These are phyloP conservation scores for Phytomonas francai DNA, from an alignment of 208 protist species.

Conservation along the genomic window DNA sequence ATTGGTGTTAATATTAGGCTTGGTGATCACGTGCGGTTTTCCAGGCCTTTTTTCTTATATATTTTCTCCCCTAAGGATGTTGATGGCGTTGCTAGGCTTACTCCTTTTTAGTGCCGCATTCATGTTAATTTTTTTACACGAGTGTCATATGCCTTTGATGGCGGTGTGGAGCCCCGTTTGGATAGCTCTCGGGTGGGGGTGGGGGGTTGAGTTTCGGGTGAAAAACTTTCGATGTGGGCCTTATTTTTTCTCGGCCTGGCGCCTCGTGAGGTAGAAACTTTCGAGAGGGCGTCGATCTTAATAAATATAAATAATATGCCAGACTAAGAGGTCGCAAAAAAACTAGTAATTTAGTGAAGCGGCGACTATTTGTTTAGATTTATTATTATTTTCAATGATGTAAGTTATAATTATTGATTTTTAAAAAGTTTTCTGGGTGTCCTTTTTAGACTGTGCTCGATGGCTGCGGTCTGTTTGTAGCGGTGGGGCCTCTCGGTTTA, in stretches of 20 bases:
- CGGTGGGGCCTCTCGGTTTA: neutral
- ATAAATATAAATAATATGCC: neutral
- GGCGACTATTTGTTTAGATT: neutral
- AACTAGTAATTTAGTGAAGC: no score
- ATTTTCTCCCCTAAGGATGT: no score
- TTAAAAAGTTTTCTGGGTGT: neutral
- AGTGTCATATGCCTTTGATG: no score
- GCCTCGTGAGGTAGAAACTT: neutral
- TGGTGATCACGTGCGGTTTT: no score
- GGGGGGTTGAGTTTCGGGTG: neutral
- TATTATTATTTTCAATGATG: neutral
- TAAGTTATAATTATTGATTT: constrained; percentile 5
- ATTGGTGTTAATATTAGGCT: no score
- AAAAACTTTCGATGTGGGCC: neutral
- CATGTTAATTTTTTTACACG: no score
- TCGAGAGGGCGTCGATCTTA: neutral
- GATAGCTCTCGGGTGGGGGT: no score
- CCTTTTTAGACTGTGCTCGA: neutral
- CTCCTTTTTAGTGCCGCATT: no score
- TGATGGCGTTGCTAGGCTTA: no score
- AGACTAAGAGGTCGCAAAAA: no score
- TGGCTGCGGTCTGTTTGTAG: neutral
- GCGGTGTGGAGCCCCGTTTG: no score
- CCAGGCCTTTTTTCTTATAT: no score
- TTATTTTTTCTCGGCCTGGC: neutral